Evolutionary conservation across 805 yeast species (phyloP), one percentile per base, ranked within the genome.

Genomic region (Candida pseudofarinosa): DNA sequence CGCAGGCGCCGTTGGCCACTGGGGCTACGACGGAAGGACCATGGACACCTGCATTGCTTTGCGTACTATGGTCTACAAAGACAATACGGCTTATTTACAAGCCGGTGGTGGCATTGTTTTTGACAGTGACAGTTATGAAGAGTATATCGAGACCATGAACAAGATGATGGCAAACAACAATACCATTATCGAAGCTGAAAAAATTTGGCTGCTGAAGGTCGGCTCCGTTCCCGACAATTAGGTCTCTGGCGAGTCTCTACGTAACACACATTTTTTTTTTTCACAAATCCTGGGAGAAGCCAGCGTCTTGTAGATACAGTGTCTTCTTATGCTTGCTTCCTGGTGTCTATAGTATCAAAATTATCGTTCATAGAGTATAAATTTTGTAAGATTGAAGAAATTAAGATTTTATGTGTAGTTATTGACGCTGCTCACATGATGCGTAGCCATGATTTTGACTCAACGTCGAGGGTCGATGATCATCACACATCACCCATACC

Each of bases 31-130:
- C 56, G 88, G 91, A n/a, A 80, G 79, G 53, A 77, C 88, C 20
- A 91, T 93, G 98, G 95, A 93, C 59, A 93, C 98, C 1, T 93
- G 99, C 67, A 93, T 93, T 61, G 99, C 99, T 0, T 72, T 93
- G 54, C 80, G 99, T 67, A 93, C 99, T 0, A 91, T 93, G 99
- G 89, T 93, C 36, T 84, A 79, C 59, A 93, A 93, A 60, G 88
- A 91, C 52, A 91, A 90, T 19, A 73, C 79, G 40, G 97, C 97
- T 0, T 91, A 89, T 56, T 73, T 93, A 53, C 99, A 93, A 72
- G 98, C 99, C 2, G 99, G 99, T 50, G 99, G 99, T 43, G 99
- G 99, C 46, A 93, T 93, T 60, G 99, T 93, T 18, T 83, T 73
- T 61, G 99, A 93, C 62, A 85, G 95, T 49, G 97, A 93, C 62